Evolutionary conservation across 139 green algal species (phyloP), one percentile per base, ranked within the genome.

Genomic region (Pseudopediastrum boryanum): DNA sequence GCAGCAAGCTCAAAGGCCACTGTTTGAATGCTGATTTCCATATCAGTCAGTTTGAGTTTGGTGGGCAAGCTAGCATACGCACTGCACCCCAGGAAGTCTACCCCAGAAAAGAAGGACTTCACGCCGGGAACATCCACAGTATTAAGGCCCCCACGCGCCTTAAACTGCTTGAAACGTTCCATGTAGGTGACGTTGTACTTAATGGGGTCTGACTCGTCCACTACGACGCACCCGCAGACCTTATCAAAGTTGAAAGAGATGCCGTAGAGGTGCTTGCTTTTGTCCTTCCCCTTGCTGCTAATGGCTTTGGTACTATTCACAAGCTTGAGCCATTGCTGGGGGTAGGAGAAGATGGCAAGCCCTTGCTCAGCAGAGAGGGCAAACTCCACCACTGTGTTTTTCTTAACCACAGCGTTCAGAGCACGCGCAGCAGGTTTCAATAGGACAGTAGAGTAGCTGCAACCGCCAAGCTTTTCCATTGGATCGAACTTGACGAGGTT

Each of bases 221-320:
- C 50, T 50, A 65, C 69, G 12, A 76, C 69, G 25, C 69, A 76
- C n/a, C 48, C 46, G 31, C 69, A 64, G 16, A 75, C 69, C 48
- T 76, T 76, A 50, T 76, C 69, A 42, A 65, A 76, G 33, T 76
- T 76, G 69, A 76, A 76, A 8, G 69, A 76, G 23, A 76, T 50
- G 4, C 69, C 69, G 36, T 43, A 48, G 4, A 3, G 10, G 35
- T 70, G 62, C 31, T 27, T 27, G 35, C 19, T 42, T 21, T 35
- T 21, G 35, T 48, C 35, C 35, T 36, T 21, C 2, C 62, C 62
- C 10, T 31, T 31, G 23, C 1, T 61, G 13, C 35, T 25, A 19
- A 29, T 66, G 1, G 25, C 9, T 36, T 31, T 65, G 35, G 29
- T 59, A 5, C 33, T 25, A 23, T 76, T 23, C 21, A 64, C 64